A percentile compares a stretch with the other conserved stretches of the same genome.
These are phyloP conservation scores for Tulasnella sp. DNA, from an alignment of 768 basidiomycete genomes.

Conservation along the genomic window DNA sequence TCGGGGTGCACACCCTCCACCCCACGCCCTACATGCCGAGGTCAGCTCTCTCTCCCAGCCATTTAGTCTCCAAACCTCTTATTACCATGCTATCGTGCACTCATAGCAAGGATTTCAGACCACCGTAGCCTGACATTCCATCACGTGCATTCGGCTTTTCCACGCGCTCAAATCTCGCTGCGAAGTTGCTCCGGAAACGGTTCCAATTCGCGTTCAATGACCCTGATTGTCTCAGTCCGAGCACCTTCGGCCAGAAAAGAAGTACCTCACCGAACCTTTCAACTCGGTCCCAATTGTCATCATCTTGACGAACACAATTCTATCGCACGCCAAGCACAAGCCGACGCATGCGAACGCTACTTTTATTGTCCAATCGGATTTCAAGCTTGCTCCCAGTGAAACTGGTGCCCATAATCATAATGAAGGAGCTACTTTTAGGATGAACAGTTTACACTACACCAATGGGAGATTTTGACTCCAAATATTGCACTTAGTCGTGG, in stretches of 20 bases:
- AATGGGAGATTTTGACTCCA: background rate
- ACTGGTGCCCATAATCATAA: background rate
- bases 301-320: background rate
- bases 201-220: background rate
- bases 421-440: background rate
- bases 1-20: no score
- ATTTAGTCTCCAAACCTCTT: background rate
- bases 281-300: background rate
- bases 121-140: background rate
- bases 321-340: background rate
- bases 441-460: background rate
- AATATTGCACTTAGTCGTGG: background rate
- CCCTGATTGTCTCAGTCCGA: background rate
- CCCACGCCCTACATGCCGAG: background rate
- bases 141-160: background rate
- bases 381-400: background rate
- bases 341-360: background rate
- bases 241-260: background rate
- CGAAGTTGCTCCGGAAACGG: background rate
- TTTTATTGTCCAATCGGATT: background rate
- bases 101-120: background rate
- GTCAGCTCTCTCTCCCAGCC: background rate
- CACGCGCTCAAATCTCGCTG: background rate
- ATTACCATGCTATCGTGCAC: background rate
- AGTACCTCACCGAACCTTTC: background rate